Evolutionary conservation across 108 stramenopile species (phyloP), one percentile per base, ranked within the genome.

Genomic region (Pseudonitzschia delicatissima): DNA sequence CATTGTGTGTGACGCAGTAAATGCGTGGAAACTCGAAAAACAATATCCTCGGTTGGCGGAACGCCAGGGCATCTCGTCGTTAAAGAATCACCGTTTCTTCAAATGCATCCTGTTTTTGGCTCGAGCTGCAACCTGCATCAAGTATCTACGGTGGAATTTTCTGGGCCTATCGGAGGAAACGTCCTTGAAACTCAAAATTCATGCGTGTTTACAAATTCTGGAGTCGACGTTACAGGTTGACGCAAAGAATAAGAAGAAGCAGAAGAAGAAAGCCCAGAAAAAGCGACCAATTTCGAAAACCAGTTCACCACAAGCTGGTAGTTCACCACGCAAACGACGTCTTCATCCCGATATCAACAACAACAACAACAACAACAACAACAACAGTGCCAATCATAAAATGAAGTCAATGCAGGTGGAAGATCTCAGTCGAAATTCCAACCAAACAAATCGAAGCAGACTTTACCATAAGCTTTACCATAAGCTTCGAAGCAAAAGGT

Each of bases 21-120:
- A 1, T 3, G 20, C 20, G n/a, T 73, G 72, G 72, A 61, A 63
- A 4, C 25, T 73, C 17, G 25, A 4, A 9, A 50, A 49, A 21
- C 66, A 47, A 39, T 73, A 52, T 37, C 63, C 65, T 4, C 36
- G 29, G 35, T 31, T 61, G 18, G 42, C 58, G 0, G 27, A 32
- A 20, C 61, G 52, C 42, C 13, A 20, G 51, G 34, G 13, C 33
- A 33, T 29, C 12, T 40, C 26, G n/a, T 23, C 9, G 37, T 73
- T 37, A 15, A 57, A 33, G 2, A 28, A 66, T 42, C 3, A 12
- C 7, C 36, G 35, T 8, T 50, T 48, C 31, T 66, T 64, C 40
- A 59, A 64, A 51, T 73, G 72, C 31, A 33, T 73, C 11, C 42
- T 73, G 3, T 73, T 73, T 29, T 12, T 73, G 8, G 57, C 65